phyloP scores from a whole-genome alignment of 176 grass and related monocot species.

The Avena sativa region DNA sequence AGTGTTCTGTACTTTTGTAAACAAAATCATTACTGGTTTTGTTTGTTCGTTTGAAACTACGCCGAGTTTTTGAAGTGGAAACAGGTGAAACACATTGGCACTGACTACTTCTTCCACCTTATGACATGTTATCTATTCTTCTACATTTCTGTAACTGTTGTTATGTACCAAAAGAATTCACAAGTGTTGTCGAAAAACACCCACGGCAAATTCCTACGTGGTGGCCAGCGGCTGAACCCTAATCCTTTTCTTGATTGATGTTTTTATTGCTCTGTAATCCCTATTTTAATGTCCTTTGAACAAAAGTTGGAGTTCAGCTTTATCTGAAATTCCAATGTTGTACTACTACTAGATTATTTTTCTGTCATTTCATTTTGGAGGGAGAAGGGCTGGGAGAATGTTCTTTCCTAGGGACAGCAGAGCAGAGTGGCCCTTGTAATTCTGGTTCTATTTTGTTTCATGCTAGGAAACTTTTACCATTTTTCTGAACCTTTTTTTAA shows the following conservation, averaged over 20 bases:
- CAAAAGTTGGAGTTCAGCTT: background rate
- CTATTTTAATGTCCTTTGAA: background rate
- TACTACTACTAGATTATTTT: background rate
- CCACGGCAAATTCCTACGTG: background rate
- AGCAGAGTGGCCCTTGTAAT: background rate
- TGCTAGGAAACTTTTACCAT: background rate
- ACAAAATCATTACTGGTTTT: background rate
- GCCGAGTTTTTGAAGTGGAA: background rate
- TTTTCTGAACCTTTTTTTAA: too few relatives aligned
- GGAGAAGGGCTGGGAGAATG: background rate
- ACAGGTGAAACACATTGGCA: background rate
- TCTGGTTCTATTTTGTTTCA: background rate
- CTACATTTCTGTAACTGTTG: background rate
- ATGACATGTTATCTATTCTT: background rate
- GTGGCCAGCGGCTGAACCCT: background rate
- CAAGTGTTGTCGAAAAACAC: background rate
- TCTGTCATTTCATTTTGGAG: background rate
- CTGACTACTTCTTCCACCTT: background rate
- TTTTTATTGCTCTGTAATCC: background rate
- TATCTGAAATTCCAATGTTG: background rate
- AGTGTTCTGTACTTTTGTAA: constrained; percentile 17
- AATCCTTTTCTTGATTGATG: background rate
- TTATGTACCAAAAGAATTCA: background rate
- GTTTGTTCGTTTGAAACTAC: background rate
- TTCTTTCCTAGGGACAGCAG: background rate